phyloP scores from a whole-genome alignment of 768 basidiomycete species.

The Leccinum arenicola region DNA sequence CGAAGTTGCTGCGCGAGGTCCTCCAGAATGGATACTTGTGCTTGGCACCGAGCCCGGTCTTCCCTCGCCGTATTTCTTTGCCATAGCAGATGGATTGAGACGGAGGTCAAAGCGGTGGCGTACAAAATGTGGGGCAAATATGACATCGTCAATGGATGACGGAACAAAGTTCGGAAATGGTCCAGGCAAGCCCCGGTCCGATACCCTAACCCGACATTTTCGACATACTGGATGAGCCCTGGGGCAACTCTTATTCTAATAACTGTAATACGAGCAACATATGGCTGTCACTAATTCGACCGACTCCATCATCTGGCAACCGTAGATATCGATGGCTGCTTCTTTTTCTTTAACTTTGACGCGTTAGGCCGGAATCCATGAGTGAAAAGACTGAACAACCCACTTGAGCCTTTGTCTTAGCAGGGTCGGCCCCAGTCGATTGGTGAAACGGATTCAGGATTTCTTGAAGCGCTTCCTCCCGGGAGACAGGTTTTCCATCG shows the following conservation, averaged over 20 bases:
- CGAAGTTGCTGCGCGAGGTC: slow-evolving; percentile 54
- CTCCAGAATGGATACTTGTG: slow-evolving; percentile 62
- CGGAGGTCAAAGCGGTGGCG: slow-evolving; percentile 60
- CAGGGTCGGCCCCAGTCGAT: background rate
- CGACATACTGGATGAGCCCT: background rate
- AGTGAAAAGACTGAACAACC: slow-evolving; percentile 3
- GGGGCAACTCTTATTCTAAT: background rate
- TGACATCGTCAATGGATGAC: slow-evolving; percentile 16
- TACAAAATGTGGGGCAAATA: slow-evolving; percentile 68
- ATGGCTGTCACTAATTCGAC: background rate
- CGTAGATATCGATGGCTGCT: slow-evolving; percentile 1
- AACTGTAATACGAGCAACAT: background rate
- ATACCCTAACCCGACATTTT: background rate
- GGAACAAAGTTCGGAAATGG: background rate
- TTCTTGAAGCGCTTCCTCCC: slow-evolving; percentile 17
- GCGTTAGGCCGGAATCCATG: slow-evolving; percentile 6
- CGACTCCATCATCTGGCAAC: slow-evolving; percentile 6
- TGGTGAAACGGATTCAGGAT: slow-evolving; percentile 21
- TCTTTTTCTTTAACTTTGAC: slow-evolving; percentile 18
- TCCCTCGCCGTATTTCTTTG: slow-evolving; percentile 49
- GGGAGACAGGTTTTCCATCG: slow-evolving; percentile 23
- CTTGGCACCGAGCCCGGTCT: slow-evolving; percentile 51
- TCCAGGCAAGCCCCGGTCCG: background rate
- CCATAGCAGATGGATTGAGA: slow-evolving; percentile 64
- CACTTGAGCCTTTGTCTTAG: slow-evolving; percentile 18